Evolutionary conservation across 306 rosid genomes (phyloP).

Genomic region (Cercis canadensis): DNA sequence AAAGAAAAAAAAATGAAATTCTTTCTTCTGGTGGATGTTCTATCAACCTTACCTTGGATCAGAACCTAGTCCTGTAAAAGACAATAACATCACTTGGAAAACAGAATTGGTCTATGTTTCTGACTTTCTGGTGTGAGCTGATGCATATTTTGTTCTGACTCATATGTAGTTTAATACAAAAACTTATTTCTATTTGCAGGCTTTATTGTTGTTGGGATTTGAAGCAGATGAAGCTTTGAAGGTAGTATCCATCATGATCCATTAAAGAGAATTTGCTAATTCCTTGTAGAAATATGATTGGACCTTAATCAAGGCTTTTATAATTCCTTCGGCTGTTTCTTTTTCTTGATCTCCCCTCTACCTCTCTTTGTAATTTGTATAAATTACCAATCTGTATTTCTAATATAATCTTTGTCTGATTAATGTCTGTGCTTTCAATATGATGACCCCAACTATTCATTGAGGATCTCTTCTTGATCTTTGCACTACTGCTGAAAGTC

Average conservation of each 20-base stretch:
- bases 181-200: slow-evolving; percentile 51
- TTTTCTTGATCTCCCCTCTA: too few species aligned
- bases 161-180: neutral
- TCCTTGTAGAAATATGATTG: slow-evolving; percentile 1
- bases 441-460: slow-evolving; percentile 9
- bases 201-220: slow-evolving; percentile 81
- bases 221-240: slow-evolving; percentile 67
- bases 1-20: slow-evolving; percentile 2
- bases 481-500: neutral
- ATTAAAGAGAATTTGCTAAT: slow-evolving; percentile 29
- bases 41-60: slow-evolving; percentile 14
- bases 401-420: slow-evolving; percentile 12
- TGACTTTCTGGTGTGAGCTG: neutral
- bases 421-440: slow-evolving; percentile 28
- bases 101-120: neutral
- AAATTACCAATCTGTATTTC: slow-evolving; percentile 3
- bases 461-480: slow-evolving; percentile 4
- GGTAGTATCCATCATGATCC: slow-evolving; percentile 51
- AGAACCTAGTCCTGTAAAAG: neutral
- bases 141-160: slow-evolving; percentile 15
- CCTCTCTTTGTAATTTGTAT: too few species aligned
- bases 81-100: neutral
- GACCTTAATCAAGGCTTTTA: neutral
- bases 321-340: slow-evolving; percentile 28
- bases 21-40: slow-evolving; percentile 4